Base-by-base conservation (phyloP, 2,329 filamentous ascomycete species). In the Epichloe typhina region DNA sequence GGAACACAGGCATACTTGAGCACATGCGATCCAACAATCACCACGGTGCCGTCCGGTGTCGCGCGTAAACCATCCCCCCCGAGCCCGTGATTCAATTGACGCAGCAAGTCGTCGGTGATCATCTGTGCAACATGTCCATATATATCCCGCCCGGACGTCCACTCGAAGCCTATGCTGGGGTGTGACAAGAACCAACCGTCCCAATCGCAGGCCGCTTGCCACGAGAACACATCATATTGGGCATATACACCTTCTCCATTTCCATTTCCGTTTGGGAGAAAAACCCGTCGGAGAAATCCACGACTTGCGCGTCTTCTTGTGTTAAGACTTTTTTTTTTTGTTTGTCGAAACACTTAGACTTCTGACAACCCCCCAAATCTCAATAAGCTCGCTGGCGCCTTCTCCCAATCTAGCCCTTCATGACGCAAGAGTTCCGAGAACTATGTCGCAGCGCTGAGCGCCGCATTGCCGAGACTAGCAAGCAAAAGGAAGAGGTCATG, bases 21-120 rank as follows among this genome's bases (percentile, higher is more conserved):
- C 38, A 31, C 8, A 21, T 1, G 1, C 13, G 5, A 39, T 46
- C 35, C 12, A 11, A 36, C 19, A 37, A 37, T 38, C 19, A n/a
- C 19, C 7, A n/a, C 26, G 3, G 26, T 17, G 1, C 4, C 42
- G 42, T 19, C 26, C 42, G 5, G 6, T 31, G 15, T 35, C 5
- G 17, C 19, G 42, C 26, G 19, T 12, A 12, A 12, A 44, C 15
- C 42, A 17, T 26, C 2, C 5, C 9, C 13, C 35, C 44, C 8
- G 19, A 33, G 5, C 63, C 15, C 23, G 21, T 46, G 40, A 42
- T 36, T 46, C 13, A 60, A 61, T 2, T 64, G 57, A 60, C 36
- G 15, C 26, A 35, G 31, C 9, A 36, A 39, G 33, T 35, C 48
- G 39, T 49, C 19, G 23, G 23, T 46, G 42, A 46, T 17, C 39